Evolutionary conservation across 2,329 filamentous ascomycete genomes (phyloP).

Genomic region (Colletotrichum echinochloae): DNA sequence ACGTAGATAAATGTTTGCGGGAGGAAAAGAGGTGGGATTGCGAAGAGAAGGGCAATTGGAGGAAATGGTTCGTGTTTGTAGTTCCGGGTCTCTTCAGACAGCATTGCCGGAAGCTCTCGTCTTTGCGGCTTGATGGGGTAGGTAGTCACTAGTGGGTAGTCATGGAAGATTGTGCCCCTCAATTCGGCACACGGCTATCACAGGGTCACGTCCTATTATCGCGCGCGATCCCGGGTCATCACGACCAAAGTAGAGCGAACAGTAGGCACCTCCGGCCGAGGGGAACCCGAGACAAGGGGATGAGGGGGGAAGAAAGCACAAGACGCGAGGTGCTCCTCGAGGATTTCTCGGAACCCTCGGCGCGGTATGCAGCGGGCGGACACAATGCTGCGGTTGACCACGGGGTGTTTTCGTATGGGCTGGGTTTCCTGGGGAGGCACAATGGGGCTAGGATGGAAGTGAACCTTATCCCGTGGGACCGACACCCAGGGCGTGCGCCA

Average conservation of each 20-base stretch:
- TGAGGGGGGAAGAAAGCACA: constrained; percentile 3
- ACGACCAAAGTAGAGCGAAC: constrained; percentile 30
- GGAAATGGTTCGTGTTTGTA: constrained; percentile 26
- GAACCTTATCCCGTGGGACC: constrained; percentile 1
- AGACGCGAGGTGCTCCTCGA: constrained; percentile 29
- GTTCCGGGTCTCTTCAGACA: constrained; percentile 33
- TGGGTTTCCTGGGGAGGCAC: not conserved
- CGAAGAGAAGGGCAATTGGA: constrained; percentile 35
- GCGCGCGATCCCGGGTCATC: constrained; percentile 35
- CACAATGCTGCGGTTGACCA: constrained; percentile 8
- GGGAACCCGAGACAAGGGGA: constrained; percentile 44
- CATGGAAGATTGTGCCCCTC: constrained; percentile 27
- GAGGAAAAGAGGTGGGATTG: constrained; percentile 22
- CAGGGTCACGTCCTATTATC: constrained; percentile 33
- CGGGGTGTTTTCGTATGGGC: not conserved
- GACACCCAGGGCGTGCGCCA: not conserved
- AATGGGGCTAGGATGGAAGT: constrained; percentile 6
- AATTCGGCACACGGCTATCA: constrained; percentile 41
- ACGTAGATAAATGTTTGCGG: constrained; percentile 14
- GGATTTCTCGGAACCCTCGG: constrained; percentile 42
- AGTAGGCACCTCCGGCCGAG: constrained; percentile 45
- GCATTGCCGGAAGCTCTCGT: constrained; percentile 31
- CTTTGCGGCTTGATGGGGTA: constrained; percentile 1
- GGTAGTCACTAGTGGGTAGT: constrained; percentile 5
- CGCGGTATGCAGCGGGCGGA: constrained; percentile 31